Percentiles rank a stretch among this genome's conserved stretches.
These are phyloP conservation scores for Mucor velutinosus DNA, from an alignment of 371 early-diverging fungal species.

Conservation along the genomic window DNA sequence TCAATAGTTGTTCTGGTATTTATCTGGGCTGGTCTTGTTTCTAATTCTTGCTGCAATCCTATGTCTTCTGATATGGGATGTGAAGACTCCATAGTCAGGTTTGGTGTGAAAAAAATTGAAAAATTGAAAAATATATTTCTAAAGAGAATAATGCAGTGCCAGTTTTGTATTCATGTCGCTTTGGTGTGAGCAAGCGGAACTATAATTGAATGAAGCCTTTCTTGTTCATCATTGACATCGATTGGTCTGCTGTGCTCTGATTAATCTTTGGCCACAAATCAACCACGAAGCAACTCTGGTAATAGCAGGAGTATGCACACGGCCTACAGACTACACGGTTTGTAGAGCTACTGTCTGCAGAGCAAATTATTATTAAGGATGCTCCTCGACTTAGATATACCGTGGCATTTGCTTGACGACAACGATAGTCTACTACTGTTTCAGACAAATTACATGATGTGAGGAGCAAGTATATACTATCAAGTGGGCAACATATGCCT, in stretches of 20 bases:
- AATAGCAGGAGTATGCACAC: too few relatives aligned
- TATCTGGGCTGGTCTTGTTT: neutral
- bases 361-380: too few relatives aligned
- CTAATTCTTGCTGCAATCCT: neutral
- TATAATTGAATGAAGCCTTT: neutral
- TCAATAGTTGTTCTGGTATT: neutral
- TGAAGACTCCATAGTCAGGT: neutral
- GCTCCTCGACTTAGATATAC: too few relatives aligned
- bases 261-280: neutral
- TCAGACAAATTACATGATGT: too few relatives aligned
- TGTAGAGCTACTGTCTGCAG: too few relatives aligned
- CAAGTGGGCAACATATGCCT: too few relatives aligned
- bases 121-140: neutral
- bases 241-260: neutral
- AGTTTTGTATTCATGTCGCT: neutral
- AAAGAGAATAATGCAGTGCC: neutral
- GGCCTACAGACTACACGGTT: too few relatives aligned
- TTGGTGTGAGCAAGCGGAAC: neutral
- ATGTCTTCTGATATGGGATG: neutral
- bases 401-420: too few relatives aligned
- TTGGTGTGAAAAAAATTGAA: conserved; percentile 3
- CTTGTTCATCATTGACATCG: neutral
- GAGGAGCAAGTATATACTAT: too few relatives aligned
- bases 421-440: too few relatives aligned
- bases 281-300: too few relatives aligned